Conservation (phyloP, 1,139 yeast genomes). For the Spathaspora sp. region DNA sequence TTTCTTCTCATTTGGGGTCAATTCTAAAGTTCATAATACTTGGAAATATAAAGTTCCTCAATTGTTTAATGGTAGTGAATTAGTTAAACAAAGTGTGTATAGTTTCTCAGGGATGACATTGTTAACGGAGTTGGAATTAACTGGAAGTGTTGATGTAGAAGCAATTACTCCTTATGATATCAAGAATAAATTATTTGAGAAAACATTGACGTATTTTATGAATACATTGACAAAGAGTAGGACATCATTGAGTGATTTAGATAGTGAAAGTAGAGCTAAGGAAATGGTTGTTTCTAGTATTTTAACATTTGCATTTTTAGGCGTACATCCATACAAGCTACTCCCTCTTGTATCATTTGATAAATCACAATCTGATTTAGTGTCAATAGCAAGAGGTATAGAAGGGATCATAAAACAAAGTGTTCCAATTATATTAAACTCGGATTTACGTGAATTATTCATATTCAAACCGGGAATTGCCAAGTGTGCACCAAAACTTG, state of each 20-base stretch:
- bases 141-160: background rate
- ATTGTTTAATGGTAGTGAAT: constrained; percentile 21
- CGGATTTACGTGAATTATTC: constrained; percentile 12
- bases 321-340: constrained; percentile 31
- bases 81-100: constrained; percentile 24
- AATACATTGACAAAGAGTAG: constrained; percentile 14
- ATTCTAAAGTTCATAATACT: constrained; percentile 21
- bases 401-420: constrained; percentile 13
- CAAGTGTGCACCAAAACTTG: background rate
- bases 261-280: constrained; percentile 14
- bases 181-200: constrained; percentile 9
- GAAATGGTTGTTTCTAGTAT: constrained; percentile 24
- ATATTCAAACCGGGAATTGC: background rate
- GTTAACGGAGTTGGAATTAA: constrained; percentile 7
- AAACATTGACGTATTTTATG: constrained; percentile 26
- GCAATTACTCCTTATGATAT: background rate
- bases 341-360: constrained; percentile 28
- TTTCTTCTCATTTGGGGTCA: constrained; percentile 18
- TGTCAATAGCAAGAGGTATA: constrained; percentile 23
- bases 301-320: constrained; percentile 27
- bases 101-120: constrained; percentile 21
- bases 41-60: constrained; percentile 30
- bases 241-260: constrained; percentile 6
- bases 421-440: constrained; percentile 13
- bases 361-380: constrained; percentile 17